Conservation (phyloP, 345 rosid species). For the Acer yangbiense region DNA sequence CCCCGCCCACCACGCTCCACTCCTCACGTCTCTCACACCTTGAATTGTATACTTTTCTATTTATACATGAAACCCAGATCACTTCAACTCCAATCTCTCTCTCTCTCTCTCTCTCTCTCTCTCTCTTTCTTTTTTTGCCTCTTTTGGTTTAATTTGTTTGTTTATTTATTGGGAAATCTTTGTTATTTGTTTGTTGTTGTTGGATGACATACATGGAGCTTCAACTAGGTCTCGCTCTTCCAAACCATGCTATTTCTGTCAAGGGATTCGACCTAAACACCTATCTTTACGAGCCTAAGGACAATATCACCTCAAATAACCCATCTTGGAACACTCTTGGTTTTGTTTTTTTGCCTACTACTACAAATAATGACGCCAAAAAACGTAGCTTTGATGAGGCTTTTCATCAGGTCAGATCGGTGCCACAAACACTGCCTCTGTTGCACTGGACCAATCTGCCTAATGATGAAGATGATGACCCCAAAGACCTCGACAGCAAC, state of each 20-base stretch:
- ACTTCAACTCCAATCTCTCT: constrained; percentile 1
- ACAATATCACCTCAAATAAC: constrained; percentile 2
- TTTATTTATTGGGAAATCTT: background rate
- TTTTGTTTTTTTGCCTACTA: background rate
- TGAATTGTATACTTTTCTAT: background rate
- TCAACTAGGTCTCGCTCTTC: constrained; percentile 46
- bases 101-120: no score
- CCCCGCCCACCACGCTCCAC: constrained; percentile 6
- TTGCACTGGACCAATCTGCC: constrained; percentile 29
- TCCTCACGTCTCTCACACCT: background rate
- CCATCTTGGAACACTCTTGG: background rate
- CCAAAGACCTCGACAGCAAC: constrained; percentile 3
- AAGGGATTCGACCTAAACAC: constrained; percentile 34
- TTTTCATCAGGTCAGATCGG: constrained; percentile 8
- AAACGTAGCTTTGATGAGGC: constrained; percentile 29
- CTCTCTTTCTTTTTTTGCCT: no score
- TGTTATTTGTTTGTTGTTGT: constrained; percentile 11
- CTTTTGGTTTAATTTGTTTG: background rate
- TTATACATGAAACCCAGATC: constrained; percentile 26
- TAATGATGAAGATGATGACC: constrained; percentile 26
- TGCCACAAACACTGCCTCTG: constrained; percentile 39
- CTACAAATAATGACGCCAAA: background rate
- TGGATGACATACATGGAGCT: constrained; percentile 42
- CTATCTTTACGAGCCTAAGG: constrained; percentile 9
- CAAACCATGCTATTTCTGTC: constrained; percentile 14